Evolutionary conservation across 2,329 filamentous ascomycete genomes (phyloP), one percentile per base, ranked within the genome.

Genomic region (Alternaria rosae): DNA sequence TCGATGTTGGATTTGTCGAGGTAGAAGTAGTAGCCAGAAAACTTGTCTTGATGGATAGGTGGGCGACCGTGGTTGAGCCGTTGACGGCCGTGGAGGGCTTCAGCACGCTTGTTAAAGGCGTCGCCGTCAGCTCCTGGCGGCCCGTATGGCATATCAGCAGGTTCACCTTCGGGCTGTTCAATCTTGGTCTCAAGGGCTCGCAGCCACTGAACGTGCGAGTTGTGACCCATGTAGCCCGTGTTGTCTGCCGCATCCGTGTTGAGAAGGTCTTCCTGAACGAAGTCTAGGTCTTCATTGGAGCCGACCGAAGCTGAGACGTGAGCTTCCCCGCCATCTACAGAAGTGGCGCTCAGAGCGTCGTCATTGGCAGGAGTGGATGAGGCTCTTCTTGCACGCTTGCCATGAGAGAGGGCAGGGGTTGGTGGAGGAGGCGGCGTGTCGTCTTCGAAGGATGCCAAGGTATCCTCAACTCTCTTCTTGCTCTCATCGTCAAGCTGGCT

Each of bases 181-280:
- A 61, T 30, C n/a, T 57, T 60, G 41, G 28, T 43, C n/a, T 54
- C 41, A 9, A 63, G 53, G 28, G 70, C 66, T 26, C 68, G 66
- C 2, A 74, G 58, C 72, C 72, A 73, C n/a, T 72, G 68, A 10
- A 70, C 61, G 9, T 72, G 70, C 1, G 73, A 75, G 28, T 67
- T 71, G 17, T 59, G 62, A 3, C 73, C 72, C n/a, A 73, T 30
- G 43, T 70, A 75, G 12, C 72, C 73, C 3, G 68, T 69, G n/a
- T 66, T 70, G 6, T 64, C 62, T 3, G 64, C 54, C 23, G 68
- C 57, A 9, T 61, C 52, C 23, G 48, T 59, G 5, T 59, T 60
- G 11, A 68, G 59, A 11, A 73, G 32, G 51, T 76, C 65, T 48
- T 75, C 71, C 9, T 68, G 66, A 6, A 66, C 15, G 38, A 67